A percentile compares a stretch with the other conserved stretches of the same genome.
phyloP scores from a whole-genome alignment of 73 alveolate species.

The Breviolum minutum region DNA sequence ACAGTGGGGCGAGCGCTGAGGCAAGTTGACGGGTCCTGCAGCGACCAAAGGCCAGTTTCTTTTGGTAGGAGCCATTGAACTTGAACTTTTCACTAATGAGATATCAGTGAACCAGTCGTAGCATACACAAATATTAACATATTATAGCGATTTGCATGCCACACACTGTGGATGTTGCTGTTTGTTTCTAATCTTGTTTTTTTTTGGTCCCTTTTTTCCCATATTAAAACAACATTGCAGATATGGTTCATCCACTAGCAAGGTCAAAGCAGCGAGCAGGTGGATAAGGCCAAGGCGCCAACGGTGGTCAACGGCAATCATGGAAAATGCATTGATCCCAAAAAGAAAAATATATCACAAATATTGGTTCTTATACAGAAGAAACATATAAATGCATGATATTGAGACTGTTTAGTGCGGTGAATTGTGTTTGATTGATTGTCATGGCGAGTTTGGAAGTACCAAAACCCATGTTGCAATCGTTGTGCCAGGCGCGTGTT shows the following conservation, averaged over 20 bases:
- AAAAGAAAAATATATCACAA: too few relatives aligned
- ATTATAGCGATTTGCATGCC: too few relatives aligned
- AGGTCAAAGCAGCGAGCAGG: constrained; percentile 7
- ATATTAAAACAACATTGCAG: not conserved
- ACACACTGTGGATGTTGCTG: not conserved
- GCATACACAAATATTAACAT: too few relatives aligned
- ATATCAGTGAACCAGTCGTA: too few relatives aligned
- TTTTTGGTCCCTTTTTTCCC: not conserved
- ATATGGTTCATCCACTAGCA: not conserved
- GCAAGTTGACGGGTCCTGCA: not conserved
- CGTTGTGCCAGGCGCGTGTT: constrained; percentile 41
- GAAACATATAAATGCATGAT: too few relatives aligned
- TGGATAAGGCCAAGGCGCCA: constrained; percentile 35
- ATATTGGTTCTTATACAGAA: too few relatives aligned
- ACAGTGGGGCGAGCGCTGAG: not conserved
- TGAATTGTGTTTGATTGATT: not conserved
- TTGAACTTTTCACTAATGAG: too few relatives aligned
- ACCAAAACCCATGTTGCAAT: too few relatives aligned
- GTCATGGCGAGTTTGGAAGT: not conserved
- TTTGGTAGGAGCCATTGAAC: too few relatives aligned
- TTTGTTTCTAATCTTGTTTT: not conserved
- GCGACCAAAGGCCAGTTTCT: not conserved
- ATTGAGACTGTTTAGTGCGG: not conserved
- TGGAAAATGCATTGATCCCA: not conserved
- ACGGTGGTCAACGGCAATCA: not conserved